A percentile compares a stretch with the other conserved stretches of the same genome.
These are phyloP conservation scores for Lagenidium giganteum DNA, from an alignment of 352 stramenopile genomes.

Conservation along the genomic window DNA sequence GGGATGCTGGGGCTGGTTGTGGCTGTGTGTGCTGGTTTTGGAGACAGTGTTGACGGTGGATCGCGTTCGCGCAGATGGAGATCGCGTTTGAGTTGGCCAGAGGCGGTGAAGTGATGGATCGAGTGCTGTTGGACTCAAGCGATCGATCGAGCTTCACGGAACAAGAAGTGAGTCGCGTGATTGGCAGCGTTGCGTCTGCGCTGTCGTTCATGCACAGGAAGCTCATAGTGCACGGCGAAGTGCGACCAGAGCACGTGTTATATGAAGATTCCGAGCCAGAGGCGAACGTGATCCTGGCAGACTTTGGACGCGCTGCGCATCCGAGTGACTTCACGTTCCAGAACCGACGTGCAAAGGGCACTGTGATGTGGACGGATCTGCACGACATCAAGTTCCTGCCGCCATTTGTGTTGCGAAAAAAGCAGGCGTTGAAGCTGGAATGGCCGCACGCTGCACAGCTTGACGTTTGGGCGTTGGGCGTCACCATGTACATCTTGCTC, in stretches of 20 bases:
- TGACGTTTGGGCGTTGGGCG: slow-evolving; percentile 67
- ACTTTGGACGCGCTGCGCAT: slow-evolving; percentile 53
- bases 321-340: slow-evolving; percentile 32
- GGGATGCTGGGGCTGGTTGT: neutral
- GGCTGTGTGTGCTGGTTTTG: neutral
- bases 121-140: slow-evolving; percentile 13
- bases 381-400: slow-evolving; percentile 63
- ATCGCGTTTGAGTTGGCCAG: slow-evolving; percentile 73
- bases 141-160: slow-evolving; percentile 33
- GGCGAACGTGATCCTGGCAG: slow-evolving; percentile 49
- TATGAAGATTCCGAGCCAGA: slow-evolving; percentile 63
- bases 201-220: slow-evolving; percentile 53
- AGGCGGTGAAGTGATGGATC: slow-evolving; percentile 53
- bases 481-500: slow-evolving; percentile 69
- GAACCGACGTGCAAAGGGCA: slow-evolving; percentile 9
- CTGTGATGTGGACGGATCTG: slow-evolving; percentile 41
- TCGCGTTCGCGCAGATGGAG: slow-evolving; percentile 26
- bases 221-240: slow-evolving; percentile 54
- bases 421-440: slow-evolving; percentile 22
- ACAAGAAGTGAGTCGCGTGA: slow-evolving; percentile 43
- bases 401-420: slow-evolving; percentile 37
- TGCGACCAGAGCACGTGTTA: slow-evolving; percentile 72
- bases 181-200: slow-evolving; percentile 34
- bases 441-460: slow-evolving; percentile 63
- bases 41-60: neutral